Percentiles rank a stretch among this genome's conserved stretches.
Evolutionary conservation across 1,284 basidiomycete genomes (phyloP).

Genomic region (Fistulinella staudtii): DNA sequence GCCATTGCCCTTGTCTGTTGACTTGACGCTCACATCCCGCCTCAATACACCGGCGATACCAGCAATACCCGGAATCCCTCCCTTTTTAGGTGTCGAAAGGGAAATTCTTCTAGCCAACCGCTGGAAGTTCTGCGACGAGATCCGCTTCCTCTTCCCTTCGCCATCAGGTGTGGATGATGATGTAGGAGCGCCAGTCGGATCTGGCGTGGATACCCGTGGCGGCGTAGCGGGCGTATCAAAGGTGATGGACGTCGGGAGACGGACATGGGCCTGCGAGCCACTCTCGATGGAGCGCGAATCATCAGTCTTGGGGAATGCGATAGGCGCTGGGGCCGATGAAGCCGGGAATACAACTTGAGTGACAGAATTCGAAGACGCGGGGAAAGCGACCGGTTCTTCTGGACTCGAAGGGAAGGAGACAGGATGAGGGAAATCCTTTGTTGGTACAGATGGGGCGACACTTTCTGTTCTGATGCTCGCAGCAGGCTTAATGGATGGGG

Average conservation of each 20-base stretch:
- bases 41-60: slow-evolving; percentile 30
- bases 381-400: slow-evolving; percentile 15
- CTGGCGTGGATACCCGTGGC: slow-evolving; percentile 58
- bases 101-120: slow-evolving; percentile 70
- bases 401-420: slow-evolving; percentile 19
- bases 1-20: slow-evolving; percentile 18
- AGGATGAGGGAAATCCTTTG: slow-evolving; percentile 16
- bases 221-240: slow-evolving; percentile 46
- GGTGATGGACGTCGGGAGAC: slow-evolving; percentile 38
- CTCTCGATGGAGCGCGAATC: slow-evolving; percentile 29
- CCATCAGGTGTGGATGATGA: slow-evolving; percentile 57
- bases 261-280: slow-evolving; percentile 24
- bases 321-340: slow-evolving; percentile 26
- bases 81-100: slow-evolving; percentile 55
- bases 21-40: slow-evolving; percentile 37
- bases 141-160: slow-evolving; percentile 73
- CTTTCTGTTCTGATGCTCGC: slow-evolving; percentile 21
- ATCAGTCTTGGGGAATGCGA: slow-evolving; percentile 44
- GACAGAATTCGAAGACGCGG: slow-evolving; percentile 5
- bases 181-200: slow-evolving; percentile 36
- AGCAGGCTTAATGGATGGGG: slow-evolving; percentile 25
- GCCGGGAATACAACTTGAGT: slow-evolving; percentile 28
- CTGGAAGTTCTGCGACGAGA: slow-evolving; percentile 80
- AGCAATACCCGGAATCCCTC: slow-evolving; percentile 47
- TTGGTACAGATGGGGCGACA: slow-evolving; percentile 27